These are phyloP conservation scores for Tieghemiomyces parasiticus DNA, from an alignment of 192 early-diverging fungal genomes.

Conservation along the genomic window DNA sequence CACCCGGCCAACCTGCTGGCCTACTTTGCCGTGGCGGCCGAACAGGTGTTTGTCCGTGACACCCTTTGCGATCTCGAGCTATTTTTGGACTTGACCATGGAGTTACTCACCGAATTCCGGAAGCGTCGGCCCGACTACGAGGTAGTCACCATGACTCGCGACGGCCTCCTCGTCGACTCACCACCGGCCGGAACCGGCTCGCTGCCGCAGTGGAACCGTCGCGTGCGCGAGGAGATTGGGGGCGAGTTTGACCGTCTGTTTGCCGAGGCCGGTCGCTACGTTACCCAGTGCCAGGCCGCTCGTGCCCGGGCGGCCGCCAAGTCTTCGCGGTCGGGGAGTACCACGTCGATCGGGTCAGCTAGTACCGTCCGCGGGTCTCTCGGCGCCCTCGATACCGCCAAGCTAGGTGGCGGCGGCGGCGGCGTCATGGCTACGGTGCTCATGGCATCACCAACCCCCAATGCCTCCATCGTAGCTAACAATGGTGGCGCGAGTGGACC, in stretches of 20 bases:
- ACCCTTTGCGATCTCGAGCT: slow-evolving; percentile 27
- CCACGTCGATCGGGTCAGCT: not conserved
- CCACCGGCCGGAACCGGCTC: too few species aligned
- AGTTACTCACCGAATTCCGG: slow-evolving; percentile 31
- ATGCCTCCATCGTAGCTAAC: too few species aligned
- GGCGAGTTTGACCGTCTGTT: slow-evolving; percentile 33
- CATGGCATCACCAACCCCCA: too few species aligned
- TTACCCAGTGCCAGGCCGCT: not conserved
- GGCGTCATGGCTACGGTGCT: too few species aligned
- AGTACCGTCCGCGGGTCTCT: not conserved
- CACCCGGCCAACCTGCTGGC: slow-evolving; percentile 20
- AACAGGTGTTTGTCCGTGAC: slow-evolving; percentile 25
- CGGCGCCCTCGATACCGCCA: too few species aligned
- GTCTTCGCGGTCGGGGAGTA: not conserved
- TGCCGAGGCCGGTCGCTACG: slow-evolving; percentile 11
- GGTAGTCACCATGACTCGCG: slow-evolving; percentile 22
- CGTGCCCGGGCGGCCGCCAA: not conserved
- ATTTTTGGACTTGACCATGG: slow-evolving; percentile 23
- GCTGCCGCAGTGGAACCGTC: slow-evolving; percentile 18
- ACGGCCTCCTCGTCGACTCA: too few species aligned
- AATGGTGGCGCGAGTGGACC: too few species aligned
- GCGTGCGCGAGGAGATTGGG: slow-evolving; percentile 32
- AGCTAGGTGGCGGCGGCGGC: too few species aligned
- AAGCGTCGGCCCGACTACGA: slow-evolving; percentile 33
- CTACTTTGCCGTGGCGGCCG: slow-evolving; percentile 25